Evolutionary conservation across 768 basidiomycete genomes (phyloP).

Genomic region (Serendipita indica): DNA sequence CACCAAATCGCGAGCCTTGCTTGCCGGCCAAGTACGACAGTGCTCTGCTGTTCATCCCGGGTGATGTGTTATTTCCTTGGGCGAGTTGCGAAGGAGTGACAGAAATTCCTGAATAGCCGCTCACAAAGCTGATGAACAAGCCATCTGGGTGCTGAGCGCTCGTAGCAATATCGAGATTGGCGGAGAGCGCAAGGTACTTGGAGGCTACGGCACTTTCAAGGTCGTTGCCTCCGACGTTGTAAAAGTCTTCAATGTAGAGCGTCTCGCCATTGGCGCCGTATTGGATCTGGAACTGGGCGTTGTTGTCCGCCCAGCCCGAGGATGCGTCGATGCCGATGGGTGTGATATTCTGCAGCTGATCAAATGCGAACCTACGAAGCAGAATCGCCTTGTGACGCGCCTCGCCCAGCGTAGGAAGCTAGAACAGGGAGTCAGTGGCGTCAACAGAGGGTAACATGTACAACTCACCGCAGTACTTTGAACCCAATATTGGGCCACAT

Average conservation of each 20-base stretch:
- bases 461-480: not conserved
- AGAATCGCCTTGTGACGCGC: not conserved
- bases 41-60: slow-evolving; percentile 10
- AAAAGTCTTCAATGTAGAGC: slow-evolving; percentile 8
- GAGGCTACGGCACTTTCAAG: not conserved
- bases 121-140: slow-evolving; percentile 12
- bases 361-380: slow-evolving; percentile 1
- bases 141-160: not conserved
- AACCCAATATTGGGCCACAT: not conserved
- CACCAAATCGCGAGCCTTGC: slow-evolving; percentile 7
- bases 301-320: not conserved
- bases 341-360: not conserved
- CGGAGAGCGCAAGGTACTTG: slow-evolving; percentile 3
- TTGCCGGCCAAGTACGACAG: slow-evolving; percentile 7
- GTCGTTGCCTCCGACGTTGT: slow-evolving; percentile 9
- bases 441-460: not conserved
- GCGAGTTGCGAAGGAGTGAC: not conserved
- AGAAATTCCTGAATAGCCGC: slow-evolving; percentile 6
- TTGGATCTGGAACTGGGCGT: not conserved
- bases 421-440: not conserved
- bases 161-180: slow-evolving; percentile 10
- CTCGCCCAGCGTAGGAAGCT: not conserved
- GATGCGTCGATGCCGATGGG: slow-evolving; percentile 7
- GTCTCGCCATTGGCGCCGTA: not conserved
- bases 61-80: slow-evolving; percentile 8